Evolutionary conservation across 805 yeast species (phyloP).

Genomic region (Starmerella bombicola): DNA sequence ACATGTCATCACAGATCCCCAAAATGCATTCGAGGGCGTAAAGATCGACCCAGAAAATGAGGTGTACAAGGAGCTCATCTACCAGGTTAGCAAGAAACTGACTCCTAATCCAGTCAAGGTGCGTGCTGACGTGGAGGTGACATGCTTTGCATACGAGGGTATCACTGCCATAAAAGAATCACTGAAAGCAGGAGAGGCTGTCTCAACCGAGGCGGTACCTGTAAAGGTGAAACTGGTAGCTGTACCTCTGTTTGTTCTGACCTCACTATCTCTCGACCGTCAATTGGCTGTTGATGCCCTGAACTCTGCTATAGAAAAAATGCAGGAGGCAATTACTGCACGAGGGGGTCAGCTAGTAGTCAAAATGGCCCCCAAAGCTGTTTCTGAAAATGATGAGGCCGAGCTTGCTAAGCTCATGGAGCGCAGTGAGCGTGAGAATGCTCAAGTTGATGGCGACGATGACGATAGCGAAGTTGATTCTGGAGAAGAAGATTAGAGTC

Average conservation of each 20-base stretch:
- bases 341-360: slow-evolving; percentile 81
- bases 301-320: slow-evolving; percentile 65
- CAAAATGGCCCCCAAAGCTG: slow-evolving; percentile 98
- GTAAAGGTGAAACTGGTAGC: slow-evolving; percentile 92
- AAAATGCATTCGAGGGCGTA: slow-evolving; percentile 68
- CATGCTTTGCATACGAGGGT: slow-evolving; percentile 95
- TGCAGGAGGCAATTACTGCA: slow-evolving; percentile 53
- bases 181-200: slow-evolving; percentile 69
- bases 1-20: slow-evolving; percentile 82
- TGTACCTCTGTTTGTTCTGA: slow-evolving; percentile 89
- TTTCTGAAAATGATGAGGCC: slow-evolving; percentile 95
- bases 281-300: slow-evolving; percentile 71
- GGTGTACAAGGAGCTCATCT: slow-evolving; percentile 69
- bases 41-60: slow-evolving; percentile 54
- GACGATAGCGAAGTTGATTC: slow-evolving; percentile 36
- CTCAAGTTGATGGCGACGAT: slow-evolving; percentile 72
- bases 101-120: slow-evolving; percentile 97
- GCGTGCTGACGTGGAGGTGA: slow-evolving; percentile 96
- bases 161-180: slow-evolving; percentile 92
- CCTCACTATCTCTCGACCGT: slow-evolving; percentile 87
- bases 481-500: slow-evolving; percentile 21
- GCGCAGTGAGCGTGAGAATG: slow-evolving; percentile 79
- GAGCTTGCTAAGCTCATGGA: slow-evolving; percentile 93
- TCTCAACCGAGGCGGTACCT: slow-evolving; percentile 73
- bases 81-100: slow-evolving; percentile 80